Evolutionary conservation across 108 stramenopile genomes (phyloP).

Genomic region (Cylindrotheca closterium): DNA sequence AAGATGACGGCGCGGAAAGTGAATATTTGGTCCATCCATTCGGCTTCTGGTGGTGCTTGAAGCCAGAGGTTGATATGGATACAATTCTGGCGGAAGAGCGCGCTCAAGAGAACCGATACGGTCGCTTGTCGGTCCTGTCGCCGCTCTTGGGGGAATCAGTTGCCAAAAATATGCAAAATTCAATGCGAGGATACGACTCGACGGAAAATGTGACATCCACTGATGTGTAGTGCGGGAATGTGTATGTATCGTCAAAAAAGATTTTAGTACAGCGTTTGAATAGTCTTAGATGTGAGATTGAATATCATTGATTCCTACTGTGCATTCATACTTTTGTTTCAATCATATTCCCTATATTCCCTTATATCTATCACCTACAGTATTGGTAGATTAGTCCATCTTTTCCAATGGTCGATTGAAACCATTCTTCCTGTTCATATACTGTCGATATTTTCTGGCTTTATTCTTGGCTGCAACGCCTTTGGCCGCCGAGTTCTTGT

Average conservation of each 20-base stretch:
- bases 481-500: conserved; percentile 83
- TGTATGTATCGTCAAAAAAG: background rate
- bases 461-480: conserved; percentile 92
- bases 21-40: conserved; percentile 71
- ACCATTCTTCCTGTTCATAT: conserved; percentile 95
- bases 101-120: background rate
- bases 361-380: too few relatives aligned
- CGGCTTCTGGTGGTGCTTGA: conserved; percentile 79
- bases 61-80: conserved; percentile 24
- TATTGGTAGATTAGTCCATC: conserved; percentile 78
- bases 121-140: conserved; percentile 29
- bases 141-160: conserved; percentile 38
- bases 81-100: conserved; percentile 17
- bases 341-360: too few relatives aligned
- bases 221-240: background rate
- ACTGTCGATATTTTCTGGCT: conserved; percentile 94
- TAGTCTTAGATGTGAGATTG: too few relatives aligned
- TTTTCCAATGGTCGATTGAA: conserved; percentile 94
- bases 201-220: background rate
- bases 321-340: too few relatives aligned
- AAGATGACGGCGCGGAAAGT: conserved; percentile 36
- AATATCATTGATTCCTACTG: too few relatives aligned
- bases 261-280: background rate
- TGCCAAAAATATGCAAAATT: conserved; percentile 24
- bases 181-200: background rate